Conservation (phyloP, 164 flowering plant species). For the Magnolia sinica region DNA sequence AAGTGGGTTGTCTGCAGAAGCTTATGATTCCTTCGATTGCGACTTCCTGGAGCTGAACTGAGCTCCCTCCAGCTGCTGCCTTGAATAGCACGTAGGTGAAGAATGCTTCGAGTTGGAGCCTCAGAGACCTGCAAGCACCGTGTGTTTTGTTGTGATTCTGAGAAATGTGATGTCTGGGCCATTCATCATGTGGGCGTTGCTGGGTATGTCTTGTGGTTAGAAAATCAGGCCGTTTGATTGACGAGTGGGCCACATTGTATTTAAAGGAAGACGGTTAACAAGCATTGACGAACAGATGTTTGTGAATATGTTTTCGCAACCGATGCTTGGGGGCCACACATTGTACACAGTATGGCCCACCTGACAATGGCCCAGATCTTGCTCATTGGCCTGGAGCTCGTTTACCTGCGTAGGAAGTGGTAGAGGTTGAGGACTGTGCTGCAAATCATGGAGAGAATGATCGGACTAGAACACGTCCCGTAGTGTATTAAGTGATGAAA, state of each 20-base stretch:
- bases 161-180: too few species aligned
- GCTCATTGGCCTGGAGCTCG: neutral
- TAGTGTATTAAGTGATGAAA: constrained; percentile 77
- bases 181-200: too few species aligned
- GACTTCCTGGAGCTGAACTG: constrained; percentile 64
- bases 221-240: too few species aligned
- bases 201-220: too few species aligned
- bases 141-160: neutral
- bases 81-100: constrained; percentile 62
- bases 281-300: too few species aligned
- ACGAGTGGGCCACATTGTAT: too few species aligned
- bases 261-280: too few species aligned
- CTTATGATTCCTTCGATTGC: constrained; percentile 83
- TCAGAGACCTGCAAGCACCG: constrained; percentile 48
- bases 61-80: constrained; percentile 30
- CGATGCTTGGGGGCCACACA: too few species aligned
- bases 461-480: constrained; percentile 55
- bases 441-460: constrained; percentile 80
- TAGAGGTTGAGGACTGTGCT: constrained; percentile 74
- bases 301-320: too few species aligned
- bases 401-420: constrained; percentile 72
- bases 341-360: neutral
- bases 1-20: constrained; percentile 78
- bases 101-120: constrained; percentile 87
- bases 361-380: neutral